phyloP scores from a whole-genome alignment of 2,329 filamentous ascomycete species.

The Penicillium sp. region DNA sequence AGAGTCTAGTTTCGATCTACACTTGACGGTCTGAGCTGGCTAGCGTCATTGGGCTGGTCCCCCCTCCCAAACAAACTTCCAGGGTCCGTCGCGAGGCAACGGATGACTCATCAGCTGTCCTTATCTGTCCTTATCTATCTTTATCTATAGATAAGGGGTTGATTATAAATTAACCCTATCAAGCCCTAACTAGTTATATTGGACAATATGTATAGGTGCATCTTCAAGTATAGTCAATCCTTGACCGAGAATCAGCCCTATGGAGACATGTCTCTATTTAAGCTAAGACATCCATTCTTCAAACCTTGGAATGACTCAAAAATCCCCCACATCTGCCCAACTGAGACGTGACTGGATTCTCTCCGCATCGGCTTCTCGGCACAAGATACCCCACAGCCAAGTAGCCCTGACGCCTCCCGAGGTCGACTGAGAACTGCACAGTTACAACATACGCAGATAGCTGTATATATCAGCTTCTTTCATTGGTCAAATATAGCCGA shows the following conservation, averaged over 20 bases:
- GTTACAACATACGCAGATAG: neutral
- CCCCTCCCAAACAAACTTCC: slow-evolving; percentile 25
- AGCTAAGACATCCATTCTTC: neutral
- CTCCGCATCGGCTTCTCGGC: slow-evolving; percentile 23
- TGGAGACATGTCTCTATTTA: neutral
- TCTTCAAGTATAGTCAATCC: neutral
- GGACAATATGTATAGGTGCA: neutral
- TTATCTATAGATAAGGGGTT: slow-evolving; percentile 14
- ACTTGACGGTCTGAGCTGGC: slow-evolving; percentile 11
- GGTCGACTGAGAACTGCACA: neutral
- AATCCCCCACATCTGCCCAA: neutral
- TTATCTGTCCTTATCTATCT: neutral
- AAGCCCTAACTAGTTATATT: slow-evolving; percentile 4
- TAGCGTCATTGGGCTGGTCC: slow-evolving; percentile 8
- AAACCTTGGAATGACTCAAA: neutral
- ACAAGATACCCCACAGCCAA: slow-evolving; percentile 16
- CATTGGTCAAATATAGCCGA: slow-evolving; percentile 18
- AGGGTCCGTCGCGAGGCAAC: slow-evolving; percentile 22
- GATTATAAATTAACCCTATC: neutral
- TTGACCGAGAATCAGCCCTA: neutral
- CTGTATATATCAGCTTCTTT: neutral
- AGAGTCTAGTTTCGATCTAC: slow-evolving; percentile 12
- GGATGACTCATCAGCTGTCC: slow-evolving; percentile 6
- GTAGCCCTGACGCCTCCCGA: neutral
- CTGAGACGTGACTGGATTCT: neutral